These are phyloP conservation scores for Pyrenophora teres DNA, from an alignment of 2,329 filamentous ascomycete species.

Conservation along the genomic window DNA sequence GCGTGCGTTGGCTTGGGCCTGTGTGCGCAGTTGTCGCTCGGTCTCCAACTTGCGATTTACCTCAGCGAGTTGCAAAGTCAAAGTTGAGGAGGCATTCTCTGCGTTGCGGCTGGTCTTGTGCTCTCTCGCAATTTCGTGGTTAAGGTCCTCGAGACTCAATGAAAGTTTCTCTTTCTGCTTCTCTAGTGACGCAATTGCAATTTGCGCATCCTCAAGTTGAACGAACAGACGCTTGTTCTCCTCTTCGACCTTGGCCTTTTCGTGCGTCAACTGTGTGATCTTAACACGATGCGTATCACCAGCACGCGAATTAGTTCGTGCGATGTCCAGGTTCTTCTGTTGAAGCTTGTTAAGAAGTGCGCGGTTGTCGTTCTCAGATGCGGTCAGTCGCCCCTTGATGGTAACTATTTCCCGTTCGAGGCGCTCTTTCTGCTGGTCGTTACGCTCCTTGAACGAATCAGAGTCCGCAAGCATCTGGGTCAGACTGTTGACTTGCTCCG, in stretches of 20 bases:
- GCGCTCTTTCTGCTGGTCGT: slow-evolving; percentile 92
- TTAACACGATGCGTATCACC: slow-evolving; percentile 82
- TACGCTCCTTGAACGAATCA: slow-evolving; percentile 83
- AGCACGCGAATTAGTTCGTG: slow-evolving; percentile 82
- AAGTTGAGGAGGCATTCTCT: slow-evolving; percentile 82
- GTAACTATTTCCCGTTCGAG: slow-evolving; percentile 90
- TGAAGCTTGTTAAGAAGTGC: slow-evolving; percentile 96
- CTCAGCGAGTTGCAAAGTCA: slow-evolving; percentile 83
- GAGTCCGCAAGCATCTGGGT: slow-evolving; percentile 88
- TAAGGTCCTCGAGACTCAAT: slow-evolving; percentile 86
- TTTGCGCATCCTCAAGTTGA: slow-evolving; percentile 82
- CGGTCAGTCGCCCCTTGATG: slow-evolving; percentile 83
- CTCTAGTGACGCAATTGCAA: slow-evolving; percentile 81
- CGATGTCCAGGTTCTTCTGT: slow-evolving; percentile 95
- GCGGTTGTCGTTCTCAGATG: slow-evolving; percentile 95
- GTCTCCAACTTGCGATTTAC: slow-evolving; percentile 88
- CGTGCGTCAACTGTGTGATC: slow-evolving; percentile 74
- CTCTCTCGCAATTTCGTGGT: slow-evolving; percentile 87
- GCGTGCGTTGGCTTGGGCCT: slow-evolving; percentile 83
- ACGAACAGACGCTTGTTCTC: slow-evolving; percentile 79
- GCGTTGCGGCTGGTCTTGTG: slow-evolving; percentile 88
- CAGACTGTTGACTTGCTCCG: slow-evolving; percentile 79
- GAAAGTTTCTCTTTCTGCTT: slow-evolving; percentile 94
- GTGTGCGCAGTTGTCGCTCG: slow-evolving; percentile 80
- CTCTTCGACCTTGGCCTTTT: slow-evolving; percentile 83